These are phyloP conservation scores for Sequoia sempervirens DNA, from an alignment of 75 land plant genomes.

Conservation along the genomic window DNA sequence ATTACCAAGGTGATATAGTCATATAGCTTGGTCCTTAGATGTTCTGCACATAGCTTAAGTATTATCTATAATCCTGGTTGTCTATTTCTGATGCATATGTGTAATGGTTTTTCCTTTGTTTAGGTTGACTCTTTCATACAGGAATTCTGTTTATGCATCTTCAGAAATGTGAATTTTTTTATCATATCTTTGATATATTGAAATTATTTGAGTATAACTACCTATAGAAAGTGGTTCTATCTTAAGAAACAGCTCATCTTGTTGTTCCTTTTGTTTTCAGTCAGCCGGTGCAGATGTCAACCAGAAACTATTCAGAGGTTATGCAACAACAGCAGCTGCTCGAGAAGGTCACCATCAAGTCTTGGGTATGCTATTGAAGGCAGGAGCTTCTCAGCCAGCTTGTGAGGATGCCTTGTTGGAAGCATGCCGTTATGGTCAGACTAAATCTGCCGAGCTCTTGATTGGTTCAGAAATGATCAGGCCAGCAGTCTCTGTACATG, in stretches of 20 bases:
- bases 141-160: neutral
- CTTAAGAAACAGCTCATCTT: neutral
- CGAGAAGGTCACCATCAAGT: conserved; percentile 58
- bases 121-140: neutral
- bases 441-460: conserved; percentile 41
- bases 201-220: neutral
- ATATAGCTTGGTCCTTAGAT: neutral
- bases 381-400: conserved; percentile 64
- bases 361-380: conserved; percentile 40
- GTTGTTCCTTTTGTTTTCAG: conserved; percentile 17
- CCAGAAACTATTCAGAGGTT: conserved; percentile 70
- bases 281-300: conserved; percentile 72
- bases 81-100: neutral
- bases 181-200: neutral
- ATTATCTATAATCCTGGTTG: neutral
- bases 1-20: neutral
- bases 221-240: neutral
- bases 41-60: neutral
- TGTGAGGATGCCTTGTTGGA: conserved; percentile 83
- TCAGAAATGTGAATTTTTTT: neutral
- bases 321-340: conserved; percentile 79
- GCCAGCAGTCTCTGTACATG: conserved; percentile 50
- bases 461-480: conserved; percentile 60
- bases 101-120: neutral
- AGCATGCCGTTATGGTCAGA: conserved; percentile 47